Evolutionary conservation across 805 yeast genomes (phyloP).

Genomic region (Saccharomycopsis schoenii): DNA sequence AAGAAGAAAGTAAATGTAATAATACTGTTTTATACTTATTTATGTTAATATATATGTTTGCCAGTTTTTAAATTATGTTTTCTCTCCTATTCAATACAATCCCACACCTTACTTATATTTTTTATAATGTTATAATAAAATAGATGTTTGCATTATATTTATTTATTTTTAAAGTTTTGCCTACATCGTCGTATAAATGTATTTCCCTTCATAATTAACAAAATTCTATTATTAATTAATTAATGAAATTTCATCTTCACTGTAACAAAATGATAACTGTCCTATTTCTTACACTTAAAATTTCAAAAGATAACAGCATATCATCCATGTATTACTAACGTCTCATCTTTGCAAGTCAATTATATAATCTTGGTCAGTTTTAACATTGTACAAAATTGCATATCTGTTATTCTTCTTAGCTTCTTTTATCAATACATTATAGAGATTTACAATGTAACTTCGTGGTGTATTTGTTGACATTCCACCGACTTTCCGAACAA

Average conservation of each 20-base stretch:
- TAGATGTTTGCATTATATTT: slow-evolving; percentile 1
- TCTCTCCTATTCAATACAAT: not conserved
- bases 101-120: not conserved
- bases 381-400: slow-evolving; percentile 72
- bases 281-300: not conserved
- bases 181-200: not conserved
- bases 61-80: not conserved
- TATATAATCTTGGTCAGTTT: slow-evolving; percentile 59
- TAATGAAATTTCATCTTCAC: too few relatives aligned
- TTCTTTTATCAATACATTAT: slow-evolving; percentile 65
- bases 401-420: slow-evolving; percentile 59
- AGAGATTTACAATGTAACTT: slow-evolving; percentile 68
- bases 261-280: not conserved
- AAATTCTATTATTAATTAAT: not conserved
- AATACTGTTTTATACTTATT: slow-evolving; percentile 1
- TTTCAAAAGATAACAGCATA: not conserved
- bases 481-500: slow-evolving; percentile 72
- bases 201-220: not conserved
- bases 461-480: slow-evolving; percentile 71
- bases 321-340: not conserved
- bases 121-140: not conserved
- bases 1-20: slow-evolving; percentile 22
- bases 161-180: not conserved
- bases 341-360: slow-evolving; percentile 54
- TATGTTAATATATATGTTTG: not conserved